Base-by-base conservation (phyloP, 73 alveolate genomes). In the Uronychia setigera region DNA sequence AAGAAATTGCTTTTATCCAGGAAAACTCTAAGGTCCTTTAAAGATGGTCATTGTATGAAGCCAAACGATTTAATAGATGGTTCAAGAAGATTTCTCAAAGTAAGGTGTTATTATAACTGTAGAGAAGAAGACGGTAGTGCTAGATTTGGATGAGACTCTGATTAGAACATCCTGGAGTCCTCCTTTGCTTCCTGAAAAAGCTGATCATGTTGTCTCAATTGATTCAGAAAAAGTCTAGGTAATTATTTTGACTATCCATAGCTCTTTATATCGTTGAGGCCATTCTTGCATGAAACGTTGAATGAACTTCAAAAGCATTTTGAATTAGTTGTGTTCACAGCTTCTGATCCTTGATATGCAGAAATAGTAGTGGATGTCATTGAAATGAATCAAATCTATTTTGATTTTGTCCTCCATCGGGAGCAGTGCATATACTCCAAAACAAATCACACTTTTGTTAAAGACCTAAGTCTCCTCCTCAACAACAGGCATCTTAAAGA, bases 131-230 rank as follows among this genome's bases (percentile, higher is more conserved):
- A 87, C 93, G 19, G 32, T 87, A 1, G 89, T 87, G 13, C 80
- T 87, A 57, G 93, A 87, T 34, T 35, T 87, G 28, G 93, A 87
- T 74, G 93, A 87, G 33, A 87, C 93, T 0, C 60, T 87, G 33
- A 80, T 87, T 28, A 29, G 93, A 80, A 87, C 74, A 32, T 59
- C 80, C 29, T 67, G 30, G n/a, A 75, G 14, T 46, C 81, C 19
- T 25, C 78, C 77, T n/a, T n/a, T n/a, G n/a, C n/a, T n/a, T 33
- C 59, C 80, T 1, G 67, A 83, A 1, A 33, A 74, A 11, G 76
- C 34, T 35, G 29, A 46, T 57, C 67, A 33, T 77, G n/a, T 77
- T 29, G 91, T 74, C n/a, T n/a, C n/a, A 77, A 30, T 33, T 33
- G 84, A 78, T 25, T 9, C 33, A 30, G 74, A 58, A 1, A 31